Evolutionary conservation across 2,329 filamentous ascomycete species (phyloP).

Genomic region (Fusarium secorum): DNA sequence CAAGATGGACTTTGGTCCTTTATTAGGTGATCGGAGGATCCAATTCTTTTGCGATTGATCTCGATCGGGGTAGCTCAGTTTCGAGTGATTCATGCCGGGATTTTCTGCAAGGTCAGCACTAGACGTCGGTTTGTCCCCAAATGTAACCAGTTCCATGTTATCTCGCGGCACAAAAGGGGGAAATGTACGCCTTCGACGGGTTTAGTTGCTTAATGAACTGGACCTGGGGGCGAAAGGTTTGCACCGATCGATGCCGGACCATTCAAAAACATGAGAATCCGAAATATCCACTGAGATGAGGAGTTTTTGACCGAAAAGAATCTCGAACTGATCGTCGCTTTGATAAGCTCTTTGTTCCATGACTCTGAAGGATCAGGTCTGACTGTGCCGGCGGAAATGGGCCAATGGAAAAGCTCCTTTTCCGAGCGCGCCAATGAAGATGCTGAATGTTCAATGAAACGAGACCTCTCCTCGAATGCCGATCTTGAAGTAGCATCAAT

Average conservation of each 20-base stretch:
- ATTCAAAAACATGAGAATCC: not conserved
- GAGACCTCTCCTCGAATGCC: not conserved
- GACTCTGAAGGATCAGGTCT: not conserved
- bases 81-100: not conserved
- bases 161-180: accelerated
- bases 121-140: not conserved
- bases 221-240: accelerated
- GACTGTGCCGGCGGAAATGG: not conserved
- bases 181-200: not conserved
- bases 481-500: not conserved
- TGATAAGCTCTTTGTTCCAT: too few species aligned
- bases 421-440: conserved; percentile 3
- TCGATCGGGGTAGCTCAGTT: not conserved
- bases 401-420: not conserved
- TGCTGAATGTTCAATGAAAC: not conserved
- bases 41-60: not conserved
- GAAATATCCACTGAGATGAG: not conserved
- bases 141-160: not conserved
- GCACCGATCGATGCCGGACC: not conserved
- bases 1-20: too few species aligned
- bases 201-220: too few species aligned
- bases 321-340: not conserved
- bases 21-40: not conserved
- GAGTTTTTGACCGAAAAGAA: not conserved
- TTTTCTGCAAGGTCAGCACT: not conserved